Evolutionary conservation across 805 yeast genomes (phyloP), one percentile per base, ranked within the genome.

Genomic region (Lipomyces japonicus): DNA sequence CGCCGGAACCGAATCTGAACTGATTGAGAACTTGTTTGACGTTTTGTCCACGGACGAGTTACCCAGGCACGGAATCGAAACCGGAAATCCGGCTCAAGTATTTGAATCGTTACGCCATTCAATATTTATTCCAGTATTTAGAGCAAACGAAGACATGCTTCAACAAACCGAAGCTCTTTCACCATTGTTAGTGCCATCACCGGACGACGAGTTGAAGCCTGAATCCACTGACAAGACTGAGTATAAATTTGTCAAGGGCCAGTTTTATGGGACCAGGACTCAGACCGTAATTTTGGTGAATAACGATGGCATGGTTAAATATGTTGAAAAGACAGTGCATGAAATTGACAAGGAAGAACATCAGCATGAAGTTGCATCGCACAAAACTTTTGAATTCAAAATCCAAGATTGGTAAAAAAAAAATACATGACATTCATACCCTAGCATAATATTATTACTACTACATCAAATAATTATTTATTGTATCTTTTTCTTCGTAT

Each of bases 231-330:
- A 37, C 12, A 42, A 39, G 19, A 35, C 36, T 19, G 28, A 23
- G 38, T 53, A 53, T 21, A 18, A 24, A 16, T 54, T 47, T 59
- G 31, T 66, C n/a, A 67, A 72, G 14, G 87, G 88, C 0, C 66
- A 71, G 21, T 80, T 72, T 60, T 90, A 88, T 63, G 96, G 96
- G 0, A 89, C 97, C 0, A 70, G 96, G 47, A 86, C 96, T 0
- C 96, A 89, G 65, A 87, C 95, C 0, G 76, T 88, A 1, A 73
- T 88, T 2, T 59, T 86, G 21, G 73, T 85, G 7, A 79, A 78
- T 61, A 74, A 72, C 34, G 50, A 61, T 35, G 73, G 86, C 60
- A 49, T 68, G 32, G 67, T 84, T 19, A 75, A 76, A 42, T 86
- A 84, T 65, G 69, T 76, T 12, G 96, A 89, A 70, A 73, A 42